phyloP scores from a whole-genome alignment of 2,329 filamentous ascomycete genomes.

The Fusarium drepaniforme region DNA sequence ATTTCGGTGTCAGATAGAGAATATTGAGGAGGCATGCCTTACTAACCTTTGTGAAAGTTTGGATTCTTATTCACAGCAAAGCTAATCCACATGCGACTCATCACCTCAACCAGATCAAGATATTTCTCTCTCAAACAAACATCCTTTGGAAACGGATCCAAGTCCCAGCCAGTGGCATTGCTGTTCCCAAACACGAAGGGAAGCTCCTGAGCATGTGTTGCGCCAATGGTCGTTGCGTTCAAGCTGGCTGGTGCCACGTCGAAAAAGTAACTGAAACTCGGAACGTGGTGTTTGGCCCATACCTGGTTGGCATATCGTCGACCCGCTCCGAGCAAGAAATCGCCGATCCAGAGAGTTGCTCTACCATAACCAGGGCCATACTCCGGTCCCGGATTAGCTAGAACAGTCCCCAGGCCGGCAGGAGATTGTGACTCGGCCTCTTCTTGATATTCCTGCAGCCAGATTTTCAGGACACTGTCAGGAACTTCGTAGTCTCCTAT shows the following conservation, averaged over 20 bases:
- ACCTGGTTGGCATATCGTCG: neutral
- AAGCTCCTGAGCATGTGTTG: neutral
- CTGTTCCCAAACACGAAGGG: neutral
- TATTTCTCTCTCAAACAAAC: neutral
- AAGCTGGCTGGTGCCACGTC: neutral
- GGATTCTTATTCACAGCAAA: neutral
- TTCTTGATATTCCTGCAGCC: neutral
- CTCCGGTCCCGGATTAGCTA: neutral
- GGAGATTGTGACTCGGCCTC: neutral
- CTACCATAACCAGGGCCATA: neutral
- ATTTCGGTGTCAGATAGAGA: neutral
- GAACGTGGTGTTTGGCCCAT: neutral
- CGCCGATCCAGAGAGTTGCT: neutral
- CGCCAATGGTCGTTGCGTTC: neutral
- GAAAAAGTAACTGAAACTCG: conserved; percentile 1
- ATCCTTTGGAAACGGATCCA: neutral
- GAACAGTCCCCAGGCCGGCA: neutral
- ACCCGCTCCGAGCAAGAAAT: neutral
- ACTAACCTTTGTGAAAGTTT: neutral
- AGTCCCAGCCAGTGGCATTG: neutral
- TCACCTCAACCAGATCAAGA: neutral
- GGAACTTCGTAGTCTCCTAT: neutral
- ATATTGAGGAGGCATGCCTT: neutral
- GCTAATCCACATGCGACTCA: neutral
- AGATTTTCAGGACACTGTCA: neutral